A percentile compares a stretch with the other conserved stretches of the same genome.
These are phyloP conservation scores for Podila clonocystis DNA, from an alignment of 192 early-diverging fungal species.

Conservation along the genomic window DNA sequence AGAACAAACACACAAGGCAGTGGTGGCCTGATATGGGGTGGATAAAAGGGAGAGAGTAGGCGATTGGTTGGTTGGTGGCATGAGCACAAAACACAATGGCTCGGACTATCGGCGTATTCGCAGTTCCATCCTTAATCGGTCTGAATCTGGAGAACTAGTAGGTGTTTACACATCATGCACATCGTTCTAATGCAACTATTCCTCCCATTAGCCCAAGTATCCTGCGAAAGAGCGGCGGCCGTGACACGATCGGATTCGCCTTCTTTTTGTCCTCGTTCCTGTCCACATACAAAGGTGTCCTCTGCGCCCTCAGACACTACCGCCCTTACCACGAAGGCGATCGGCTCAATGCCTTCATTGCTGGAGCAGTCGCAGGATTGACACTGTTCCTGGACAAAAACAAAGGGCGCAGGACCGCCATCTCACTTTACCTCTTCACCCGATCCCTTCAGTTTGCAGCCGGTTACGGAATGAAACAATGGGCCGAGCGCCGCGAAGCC, in stretches of 20 bases:
- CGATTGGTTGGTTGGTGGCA: too few species aligned
- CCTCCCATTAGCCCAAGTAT: background rate
- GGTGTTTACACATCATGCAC: too few species aligned
- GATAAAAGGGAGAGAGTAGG: too few species aligned
- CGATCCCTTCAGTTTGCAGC: slow-evolving; percentile 66
- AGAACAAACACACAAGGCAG: too few species aligned
- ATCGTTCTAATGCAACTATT: too few species aligned
- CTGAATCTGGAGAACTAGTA: too few species aligned
- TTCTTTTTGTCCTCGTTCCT: slow-evolving; percentile 66
- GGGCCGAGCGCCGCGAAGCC: slow-evolving; percentile 32
- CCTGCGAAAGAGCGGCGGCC: background rate
- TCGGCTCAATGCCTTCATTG: slow-evolving; percentile 64
- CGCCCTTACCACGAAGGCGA: slow-evolving; percentile 45
- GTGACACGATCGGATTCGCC: slow-evolving; percentile 68
- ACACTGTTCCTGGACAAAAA: slow-evolving; percentile 64
- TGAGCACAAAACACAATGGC: too few species aligned
- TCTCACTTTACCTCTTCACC: slow-evolving; percentile 66
- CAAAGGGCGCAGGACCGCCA: slow-evolving; percentile 58
- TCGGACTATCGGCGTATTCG: too few species aligned
- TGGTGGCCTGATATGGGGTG: too few species aligned
- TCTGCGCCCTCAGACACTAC: slow-evolving; percentile 61
- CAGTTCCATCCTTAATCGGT: too few species aligned
- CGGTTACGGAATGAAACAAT: slow-evolving; percentile 64
- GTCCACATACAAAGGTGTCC: slow-evolving; percentile 66
- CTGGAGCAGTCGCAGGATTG: slow-evolving; percentile 64